Base-by-base conservation (phyloP, 1,139 yeast genomes). In the Waltiozyma sp. region DNA sequence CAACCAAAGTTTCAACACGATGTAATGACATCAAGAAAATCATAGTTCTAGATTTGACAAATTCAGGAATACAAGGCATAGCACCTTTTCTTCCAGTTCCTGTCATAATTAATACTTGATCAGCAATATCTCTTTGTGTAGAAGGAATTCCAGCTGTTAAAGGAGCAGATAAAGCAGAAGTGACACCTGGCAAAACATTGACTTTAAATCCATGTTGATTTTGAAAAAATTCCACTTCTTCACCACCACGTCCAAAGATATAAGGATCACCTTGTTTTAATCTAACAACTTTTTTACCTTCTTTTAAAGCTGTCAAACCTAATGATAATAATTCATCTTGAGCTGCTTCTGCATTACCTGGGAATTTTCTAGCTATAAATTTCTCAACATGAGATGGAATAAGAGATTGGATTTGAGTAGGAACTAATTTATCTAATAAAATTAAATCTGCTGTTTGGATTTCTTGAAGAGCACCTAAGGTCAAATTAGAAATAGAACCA, bases 181-280 rank as follows among this genome's bases (percentile, higher is more conserved):
- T 82, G 44, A 91, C 71, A 1, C 98, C 98, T 0, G 97, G 91
- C 14, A 89, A 58, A 1, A 91, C 95, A 3, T 61, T 57, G 7
- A 95, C 95, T 24, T 62, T 68, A 55, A 58, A 86, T 0, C 96
- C 96, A 49, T 80, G 75, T 10, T 26, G 4, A 15, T 65, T 55
- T 28, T 69, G 58, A 61, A 89, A 91, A 59, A 69, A 88, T 16
- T 75, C 57, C 57, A 62, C 86, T 58, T 91, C 98, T 63, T 91
- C 97, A 33, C 96, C 96, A 36, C 98, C 98, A 50, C 98, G 77
- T 4, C 98, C 98, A 60, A 87, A 91, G 31, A 91, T 85, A 62
- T 87, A 91, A 6, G 98, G 97, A 60, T 91, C 98, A 38, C 98
- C 98, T 64, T 91, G 98, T 60, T 91, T 91, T 50, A 91, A 70